Evolutionary conservation across 768 basidiomycete genomes (phyloP).

Genomic region (Multifurca ochricompacta): DNA sequence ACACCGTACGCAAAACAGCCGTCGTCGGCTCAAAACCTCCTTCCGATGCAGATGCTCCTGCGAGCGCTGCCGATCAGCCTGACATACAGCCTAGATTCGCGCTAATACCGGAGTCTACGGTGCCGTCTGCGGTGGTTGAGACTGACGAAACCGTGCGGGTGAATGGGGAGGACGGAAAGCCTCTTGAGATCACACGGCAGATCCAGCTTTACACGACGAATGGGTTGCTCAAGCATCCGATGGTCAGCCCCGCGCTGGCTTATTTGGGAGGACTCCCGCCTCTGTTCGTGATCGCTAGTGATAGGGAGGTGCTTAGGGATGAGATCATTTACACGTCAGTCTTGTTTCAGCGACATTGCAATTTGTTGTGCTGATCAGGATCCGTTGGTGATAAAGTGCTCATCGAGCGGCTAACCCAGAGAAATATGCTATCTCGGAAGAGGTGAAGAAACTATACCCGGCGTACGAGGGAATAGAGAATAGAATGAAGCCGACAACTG

Average conservation of each 20-base stretch:
- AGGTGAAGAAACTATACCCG: conserved; percentile 47
- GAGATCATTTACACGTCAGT: conserved; percentile 76
- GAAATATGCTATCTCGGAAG: conserved; percentile 45
- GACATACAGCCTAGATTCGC: conserved; percentile 20
- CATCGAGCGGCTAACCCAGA: conserved; percentile 88
- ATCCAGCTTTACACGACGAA: conserved; percentile 86
- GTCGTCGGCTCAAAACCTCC: conserved; percentile 31
- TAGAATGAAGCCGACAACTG: conserved; percentile 54
- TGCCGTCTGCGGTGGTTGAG: too few species aligned
- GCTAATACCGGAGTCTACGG: not conserved
- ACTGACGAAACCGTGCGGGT: conserved; percentile 39
- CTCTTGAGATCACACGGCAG: conserved; percentile 51
- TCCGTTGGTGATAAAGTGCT: conserved; percentile 48
- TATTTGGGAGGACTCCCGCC: conserved; percentile 92
- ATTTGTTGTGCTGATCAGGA: not conserved
- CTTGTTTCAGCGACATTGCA: too few species aligned
- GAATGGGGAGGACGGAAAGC: conserved; percentile 40
- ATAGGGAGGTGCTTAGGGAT: conserved; percentile 87
- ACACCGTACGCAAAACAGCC: conserved; percentile 43
- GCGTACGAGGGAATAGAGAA: conserved; percentile 46
- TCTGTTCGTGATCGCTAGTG: conserved; percentile 72
- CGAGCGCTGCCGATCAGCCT: not conserved
- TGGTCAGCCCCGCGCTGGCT: conserved; percentile 70
- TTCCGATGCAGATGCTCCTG: not conserved
- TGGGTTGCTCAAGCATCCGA: conserved; percentile 64